Base-by-base conservation (phyloP, 768 basidiomycete genomes). In the Collybia sp. region DNA sequence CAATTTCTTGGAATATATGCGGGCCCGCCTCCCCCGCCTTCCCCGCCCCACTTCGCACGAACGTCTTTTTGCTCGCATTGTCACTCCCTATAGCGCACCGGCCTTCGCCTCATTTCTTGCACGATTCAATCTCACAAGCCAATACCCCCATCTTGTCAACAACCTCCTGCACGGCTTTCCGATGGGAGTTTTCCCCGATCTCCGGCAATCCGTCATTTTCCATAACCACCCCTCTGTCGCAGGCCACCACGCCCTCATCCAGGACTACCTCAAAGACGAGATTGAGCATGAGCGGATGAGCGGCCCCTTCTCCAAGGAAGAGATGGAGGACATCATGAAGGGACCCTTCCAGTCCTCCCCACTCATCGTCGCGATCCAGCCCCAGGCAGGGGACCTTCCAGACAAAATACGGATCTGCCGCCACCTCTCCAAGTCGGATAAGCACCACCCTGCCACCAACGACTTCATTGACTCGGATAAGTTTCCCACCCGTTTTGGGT, bases 111-210 rank as follows among this genome's bases (percentile, higher is more conserved):
- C 6, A 0, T 36, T 58, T 19, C 55, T 69, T 2, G 1, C n/a
- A 1, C 56, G 53, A 25, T 53, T 55, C 34, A 40, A 58, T 10
- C 56, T 70, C 5, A 20, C 39, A 1, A 1, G 43, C 0, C 2
- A 33, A 20, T 70, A 70, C 30, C 69, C 68, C 0, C 9, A 51
- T 1, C 56, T 73, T 1, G 40, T 57, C 6, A 1, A 42, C 4
- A 68, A 67, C 15, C 54, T 73, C 1, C 45, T 47, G 0, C 6
- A 54, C 9, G 64, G 68, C 1, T 71, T 71, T 43, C 64, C 63
- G 0, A 45, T 71, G 2, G 66, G 68, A 1, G 34, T 52, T 2
- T 65, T 71, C 53, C 62, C 67, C 35, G 2, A 15, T 9, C 47
- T 59, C 34, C 6, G 2, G 12, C 12, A 34, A 10, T 37, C 58